Evolutionary conservation across 2,329 filamentous ascomycete species (phyloP).

Genomic region (Aspergillus bombycis): DNA sequence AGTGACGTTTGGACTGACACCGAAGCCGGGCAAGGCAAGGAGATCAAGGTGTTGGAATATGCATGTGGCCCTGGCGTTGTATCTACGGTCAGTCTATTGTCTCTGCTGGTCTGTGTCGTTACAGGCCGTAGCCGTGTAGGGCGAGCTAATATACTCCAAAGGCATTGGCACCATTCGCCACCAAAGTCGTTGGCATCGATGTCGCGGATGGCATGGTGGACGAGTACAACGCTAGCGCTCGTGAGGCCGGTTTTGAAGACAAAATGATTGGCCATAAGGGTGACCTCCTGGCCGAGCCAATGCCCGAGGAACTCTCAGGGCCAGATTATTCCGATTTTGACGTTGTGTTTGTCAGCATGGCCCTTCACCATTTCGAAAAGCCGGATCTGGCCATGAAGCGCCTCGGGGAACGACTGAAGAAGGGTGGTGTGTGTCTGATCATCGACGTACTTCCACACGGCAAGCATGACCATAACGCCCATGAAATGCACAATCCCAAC

Average conservation of each 20-base stretch:
- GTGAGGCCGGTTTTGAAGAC: constrained; percentile 52
- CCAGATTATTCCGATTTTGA: constrained; percentile 72
- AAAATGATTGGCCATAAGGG: constrained; percentile 63
- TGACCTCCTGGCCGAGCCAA: constrained; percentile 57
- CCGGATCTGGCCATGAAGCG: constrained; percentile 61
- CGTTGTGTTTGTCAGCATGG: constrained; percentile 63
- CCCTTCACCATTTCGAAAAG: constrained; percentile 70
- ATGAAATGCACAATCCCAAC: constrained; percentile 22
- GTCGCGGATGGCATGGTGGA: constrained; percentile 71
- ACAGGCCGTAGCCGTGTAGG: background rate
- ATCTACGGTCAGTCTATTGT: constrained; percentile 57
- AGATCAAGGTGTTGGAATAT: constrained; percentile 68
- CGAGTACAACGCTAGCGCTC: constrained; percentile 65
- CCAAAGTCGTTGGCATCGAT: constrained; percentile 69
- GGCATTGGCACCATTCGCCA: constrained; percentile 65
- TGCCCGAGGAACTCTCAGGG: constrained; percentile 60
- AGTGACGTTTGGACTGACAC: constrained; percentile 58
- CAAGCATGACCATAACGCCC: constrained; percentile 20
- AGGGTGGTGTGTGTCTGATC: constrained; percentile 69
- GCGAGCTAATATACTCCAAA: constrained; percentile 10
- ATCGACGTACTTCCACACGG: constrained; percentile 67
- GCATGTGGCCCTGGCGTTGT: constrained; percentile 73
- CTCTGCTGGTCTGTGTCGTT: background rate
- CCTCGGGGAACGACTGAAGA: constrained; percentile 64
- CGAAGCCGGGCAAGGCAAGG: constrained; percentile 29